Evolutionary conservation across 2,329 filamentous ascomycete genomes (phyloP).

Genomic region (Whalleya microplaca): DNA sequence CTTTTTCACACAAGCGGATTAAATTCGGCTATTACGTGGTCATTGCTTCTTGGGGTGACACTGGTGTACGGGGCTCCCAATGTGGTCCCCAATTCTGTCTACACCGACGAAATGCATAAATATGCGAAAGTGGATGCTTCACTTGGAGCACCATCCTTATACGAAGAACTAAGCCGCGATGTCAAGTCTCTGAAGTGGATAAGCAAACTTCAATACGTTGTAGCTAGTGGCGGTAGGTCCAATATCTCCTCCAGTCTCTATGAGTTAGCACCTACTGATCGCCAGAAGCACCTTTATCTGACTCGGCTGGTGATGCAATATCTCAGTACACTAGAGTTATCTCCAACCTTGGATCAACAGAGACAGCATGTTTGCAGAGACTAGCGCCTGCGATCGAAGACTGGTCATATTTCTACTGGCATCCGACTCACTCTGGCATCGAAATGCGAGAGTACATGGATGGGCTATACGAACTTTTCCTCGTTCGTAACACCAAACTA

Average conservation of each 20-base stretch:
- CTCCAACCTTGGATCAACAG: conserved; percentile 26
- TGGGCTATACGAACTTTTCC: conserved; percentile 39
- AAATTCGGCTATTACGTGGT: conserved; percentile 24
- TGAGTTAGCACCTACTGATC: background rate
- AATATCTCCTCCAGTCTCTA: background rate
- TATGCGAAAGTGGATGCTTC: conserved; percentile 27
- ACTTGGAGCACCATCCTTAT: conserved; percentile 23
- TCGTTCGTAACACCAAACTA: conserved; percentile 29
- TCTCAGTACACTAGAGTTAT: conserved; percentile 21
- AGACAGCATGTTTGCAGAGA: conserved; percentile 21
- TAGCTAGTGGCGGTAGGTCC: conserved; percentile 20
- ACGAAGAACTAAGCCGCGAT: conserved; percentile 24
- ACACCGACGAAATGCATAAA: conserved; percentile 30
- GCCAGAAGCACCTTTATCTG: conserved; percentile 22
- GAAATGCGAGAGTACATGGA: conserved; percentile 21
- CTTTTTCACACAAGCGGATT: conserved; percentile 28
- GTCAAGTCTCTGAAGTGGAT: conserved; percentile 25
- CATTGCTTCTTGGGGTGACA: conserved; percentile 22
- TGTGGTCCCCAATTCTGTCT: conserved; percentile 25
- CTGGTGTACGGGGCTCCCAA: conserved; percentile 25
- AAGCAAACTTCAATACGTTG: conserved; percentile 21
- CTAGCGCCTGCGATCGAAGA: conserved; percentile 20
- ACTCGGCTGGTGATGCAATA: conserved; percentile 14
- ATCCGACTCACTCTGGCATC: conserved; percentile 20
- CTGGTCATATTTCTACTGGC: conserved; percentile 31